A percentile compares a stretch with the other conserved stretches of the same genome.
Evolutionary conservation across 768 basidiomycete genomes (phyloP).

Genomic region (Galerina sulciceps): DNA sequence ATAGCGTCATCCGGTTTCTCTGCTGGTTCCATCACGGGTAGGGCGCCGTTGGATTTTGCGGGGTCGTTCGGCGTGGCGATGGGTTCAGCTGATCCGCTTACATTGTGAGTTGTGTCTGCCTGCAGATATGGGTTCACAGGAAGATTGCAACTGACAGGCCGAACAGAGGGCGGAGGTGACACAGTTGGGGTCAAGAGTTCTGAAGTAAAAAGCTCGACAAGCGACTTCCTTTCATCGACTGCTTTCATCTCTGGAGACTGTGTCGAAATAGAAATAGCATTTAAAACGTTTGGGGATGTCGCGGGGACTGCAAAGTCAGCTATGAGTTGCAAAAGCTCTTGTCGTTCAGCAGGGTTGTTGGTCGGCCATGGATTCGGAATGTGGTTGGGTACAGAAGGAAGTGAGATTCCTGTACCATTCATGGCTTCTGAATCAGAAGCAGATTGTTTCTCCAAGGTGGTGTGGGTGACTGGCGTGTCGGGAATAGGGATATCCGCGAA

Average conservation of each 20-base stretch:
- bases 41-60: no score
- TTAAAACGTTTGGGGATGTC: constrained; percentile 1
- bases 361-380: constrained; percentile 26
- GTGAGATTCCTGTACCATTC: background rate
- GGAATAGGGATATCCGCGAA: constrained; percentile 22
- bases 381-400: constrained; percentile 22
- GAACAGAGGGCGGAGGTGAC: background rate
- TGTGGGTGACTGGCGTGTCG: background rate
- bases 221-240: background rate
- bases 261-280: background rate
- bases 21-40: background rate
- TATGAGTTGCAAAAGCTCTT: constrained; percentile 25
- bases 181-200: background rate
- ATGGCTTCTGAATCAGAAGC: background rate
- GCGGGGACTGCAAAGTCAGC: constrained; percentile 17
- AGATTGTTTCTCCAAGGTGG: background rate
- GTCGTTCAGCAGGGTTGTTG: constrained; percentile 21
- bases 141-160: background rate
- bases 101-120: background rate
- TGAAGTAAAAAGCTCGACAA: background rate
- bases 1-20: background rate
- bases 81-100: background rate
- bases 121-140: background rate
- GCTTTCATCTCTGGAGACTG: background rate
- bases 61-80: no score